Evolutionary conservation across 2,329 filamentous ascomycete species (phyloP).

Genomic region (Colletotrichum viniferum): DNA sequence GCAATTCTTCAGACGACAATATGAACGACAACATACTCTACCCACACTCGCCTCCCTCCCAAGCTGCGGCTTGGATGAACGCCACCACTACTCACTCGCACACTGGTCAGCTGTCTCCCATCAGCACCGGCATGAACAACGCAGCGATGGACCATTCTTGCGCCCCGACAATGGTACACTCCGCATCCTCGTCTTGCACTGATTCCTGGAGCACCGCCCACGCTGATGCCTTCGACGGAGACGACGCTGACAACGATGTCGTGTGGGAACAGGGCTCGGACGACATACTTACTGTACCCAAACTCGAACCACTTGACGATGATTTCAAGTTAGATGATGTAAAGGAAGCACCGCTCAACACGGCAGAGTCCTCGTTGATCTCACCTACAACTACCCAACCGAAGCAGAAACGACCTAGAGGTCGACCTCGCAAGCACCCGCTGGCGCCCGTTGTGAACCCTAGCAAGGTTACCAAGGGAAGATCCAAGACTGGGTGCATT

Average conservation of each 20-base stretch:
- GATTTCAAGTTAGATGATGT: conserved; percentile 59
- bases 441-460: conserved; percentile 60
- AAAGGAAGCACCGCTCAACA: conserved; percentile 45
- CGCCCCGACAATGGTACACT: conserved; percentile 47
- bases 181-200: conserved; percentile 50
- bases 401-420: conserved; percentile 71
- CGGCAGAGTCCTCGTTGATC: conserved; percentile 18
- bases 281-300: conserved; percentile 53
- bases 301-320: conserved; percentile 62
- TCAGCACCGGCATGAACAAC: conserved; percentile 55
- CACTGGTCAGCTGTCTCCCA: conserved; percentile 56
- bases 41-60: conserved; percentile 39
- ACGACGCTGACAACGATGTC: conserved; percentile 44
- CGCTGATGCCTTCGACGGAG: conserved; percentile 34
- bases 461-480: conserved; percentile 78
- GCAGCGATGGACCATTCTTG: conserved; percentile 39
- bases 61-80: conserved; percentile 32
- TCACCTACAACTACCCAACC: conserved; percentile 26
- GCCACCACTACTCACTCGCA: conserved; percentile 36
- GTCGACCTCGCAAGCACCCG: conserved; percentile 83
- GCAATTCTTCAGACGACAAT: conserved; percentile 48
- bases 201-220: conserved; percentile 50
- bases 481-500: conserved; percentile 72
- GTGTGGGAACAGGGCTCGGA: conserved; percentile 53
- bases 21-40: conserved; percentile 30